Conservation (phyloP, 2,329 filamentous ascomycete genomes). For the Claviceps maximensis region DNA sequence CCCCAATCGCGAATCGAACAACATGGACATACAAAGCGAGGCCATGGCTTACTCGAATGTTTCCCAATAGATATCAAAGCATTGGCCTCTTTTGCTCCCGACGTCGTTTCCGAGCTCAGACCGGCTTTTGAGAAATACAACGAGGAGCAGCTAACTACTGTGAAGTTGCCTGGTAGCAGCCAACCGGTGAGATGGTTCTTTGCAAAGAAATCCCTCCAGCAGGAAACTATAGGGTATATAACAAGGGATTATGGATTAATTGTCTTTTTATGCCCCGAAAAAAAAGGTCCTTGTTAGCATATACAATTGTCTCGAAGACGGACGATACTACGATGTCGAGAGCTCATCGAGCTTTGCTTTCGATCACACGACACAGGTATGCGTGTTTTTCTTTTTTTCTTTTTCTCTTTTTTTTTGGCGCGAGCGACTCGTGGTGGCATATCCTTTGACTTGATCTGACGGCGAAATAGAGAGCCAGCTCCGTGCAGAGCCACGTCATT, state of each 20-base stretch:
- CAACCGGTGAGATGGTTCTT: constrained; percentile 30
- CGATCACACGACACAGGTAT: constrained; percentile 67
- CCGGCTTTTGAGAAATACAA: constrained; percentile 92
- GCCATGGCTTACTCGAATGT: not conserved
- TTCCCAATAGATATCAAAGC: constrained; percentile 68
- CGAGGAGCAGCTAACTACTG: constrained; percentile 80
- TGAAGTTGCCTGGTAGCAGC: constrained; percentile 78
- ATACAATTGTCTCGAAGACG: constrained; percentile 69
- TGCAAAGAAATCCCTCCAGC: not conserved
- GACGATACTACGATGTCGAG: constrained; percentile 81
- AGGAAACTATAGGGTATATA: no score
- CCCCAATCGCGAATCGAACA: not conserved
- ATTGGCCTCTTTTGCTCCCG: constrained; percentile 57
- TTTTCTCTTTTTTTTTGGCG: no score
- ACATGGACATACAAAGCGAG: not conserved
- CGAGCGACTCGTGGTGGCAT: not conserved
- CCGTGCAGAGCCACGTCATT: constrained; percentile 62
- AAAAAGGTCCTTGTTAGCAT: constrained; percentile 67
- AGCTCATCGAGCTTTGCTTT: constrained; percentile 80
- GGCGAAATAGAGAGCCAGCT: constrained; percentile 57
- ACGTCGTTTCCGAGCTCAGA: constrained; percentile 56
- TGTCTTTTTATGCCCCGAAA: not conserved
- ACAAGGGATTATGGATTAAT: not conserved
- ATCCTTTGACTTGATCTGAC: constrained; percentile 1
- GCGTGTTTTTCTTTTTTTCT: no score